Conservation (phyloP, 108 stramenopile species). For the Nitzschia sp. region DNA sequence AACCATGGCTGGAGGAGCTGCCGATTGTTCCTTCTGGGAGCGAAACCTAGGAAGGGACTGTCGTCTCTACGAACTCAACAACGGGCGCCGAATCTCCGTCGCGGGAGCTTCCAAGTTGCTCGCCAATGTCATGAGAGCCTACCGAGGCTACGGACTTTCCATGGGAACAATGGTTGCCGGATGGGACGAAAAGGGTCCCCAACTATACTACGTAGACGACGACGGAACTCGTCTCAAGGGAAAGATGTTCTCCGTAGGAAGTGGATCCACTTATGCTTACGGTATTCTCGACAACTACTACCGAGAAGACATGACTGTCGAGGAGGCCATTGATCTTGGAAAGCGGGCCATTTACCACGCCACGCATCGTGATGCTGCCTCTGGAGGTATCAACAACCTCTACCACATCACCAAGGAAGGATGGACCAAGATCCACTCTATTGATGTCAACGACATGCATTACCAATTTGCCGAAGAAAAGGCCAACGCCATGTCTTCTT, state of each 20-base stretch:
- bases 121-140: constrained; percentile 95
- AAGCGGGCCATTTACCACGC: constrained; percentile 99
- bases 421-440: constrained; percentile 93
- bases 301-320: constrained; percentile 91
- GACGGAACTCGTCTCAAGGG: constrained; percentile 98
- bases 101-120: constrained; percentile 97
- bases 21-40: constrained; percentile 99
- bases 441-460: constrained; percentile 98
- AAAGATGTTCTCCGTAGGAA: constrained; percentile 96
- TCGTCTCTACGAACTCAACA: constrained; percentile 94
- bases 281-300: constrained; percentile 97
- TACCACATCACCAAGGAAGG: constrained; percentile 97
- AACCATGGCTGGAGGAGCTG: constrained; percentile 99
- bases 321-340: constrained; percentile 99
- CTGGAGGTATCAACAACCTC: constrained; percentile 93
- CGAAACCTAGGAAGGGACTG: constrained; percentile 97
- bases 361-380: constrained; percentile 98
- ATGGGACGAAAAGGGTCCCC: constrained; percentile 98
- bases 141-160: constrained; percentile 97
- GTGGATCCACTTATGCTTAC: constrained; percentile 98
- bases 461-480: constrained; percentile 92
- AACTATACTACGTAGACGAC: constrained; percentile 99
- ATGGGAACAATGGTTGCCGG: constrained; percentile 99
- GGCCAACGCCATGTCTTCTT: constrained; percentile 66
- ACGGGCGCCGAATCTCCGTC: constrained; percentile 96